These are phyloP conservation scores for Fusarium tanahbumbuense DNA, from an alignment of 2,329 filamentous ascomycete genomes.

Conservation along the genomic window DNA sequence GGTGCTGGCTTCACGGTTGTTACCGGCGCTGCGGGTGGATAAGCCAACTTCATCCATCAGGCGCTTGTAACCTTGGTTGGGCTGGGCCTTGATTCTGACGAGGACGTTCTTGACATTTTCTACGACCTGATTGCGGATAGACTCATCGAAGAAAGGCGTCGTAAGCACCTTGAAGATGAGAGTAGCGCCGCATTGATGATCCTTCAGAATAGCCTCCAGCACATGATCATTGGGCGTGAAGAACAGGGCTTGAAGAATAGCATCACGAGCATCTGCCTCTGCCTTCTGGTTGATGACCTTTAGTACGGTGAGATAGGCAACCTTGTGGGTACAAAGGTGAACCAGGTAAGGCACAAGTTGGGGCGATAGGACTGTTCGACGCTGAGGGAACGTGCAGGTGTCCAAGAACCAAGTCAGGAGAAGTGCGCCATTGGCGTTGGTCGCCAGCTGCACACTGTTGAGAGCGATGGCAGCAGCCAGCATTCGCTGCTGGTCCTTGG, in stretches of 20 bases:
- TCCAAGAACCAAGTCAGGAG: conserved; percentile 98
- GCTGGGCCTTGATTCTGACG: conserved; percentile 89
- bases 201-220: conserved; percentile 88
- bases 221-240: conserved; percentile 88
- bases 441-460: conserved; percentile 95
- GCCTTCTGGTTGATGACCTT: conserved; percentile 99
- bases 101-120: conserved; percentile 93
- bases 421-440: conserved; percentile 93
- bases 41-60: conserved; percentile 98
- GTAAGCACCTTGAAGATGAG: conserved; percentile 99
- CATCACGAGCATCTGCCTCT: conserved; percentile 91
- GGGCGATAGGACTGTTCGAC: conserved; percentile 90
- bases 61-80: conserved; percentile 96
- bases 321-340: conserved; percentile 97
- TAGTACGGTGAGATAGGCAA: conserved; percentile 94
- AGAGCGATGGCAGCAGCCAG: conserved; percentile 94
- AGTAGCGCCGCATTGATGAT: conserved; percentile 92
- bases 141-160: conserved; percentile 96
- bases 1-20: conserved; percentile 58
- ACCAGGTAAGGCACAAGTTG: conserved; percentile 92
- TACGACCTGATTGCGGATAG: conserved; percentile 85
- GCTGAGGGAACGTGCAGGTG: conserved; percentile 93
- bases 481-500: conserved; percentile 95
- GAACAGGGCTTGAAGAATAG: conserved; percentile 90
- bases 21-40: conserved; percentile 70